Base-by-base conservation (phyloP, 352 stramenopile species). In the Plasmopara viticola region DNA sequence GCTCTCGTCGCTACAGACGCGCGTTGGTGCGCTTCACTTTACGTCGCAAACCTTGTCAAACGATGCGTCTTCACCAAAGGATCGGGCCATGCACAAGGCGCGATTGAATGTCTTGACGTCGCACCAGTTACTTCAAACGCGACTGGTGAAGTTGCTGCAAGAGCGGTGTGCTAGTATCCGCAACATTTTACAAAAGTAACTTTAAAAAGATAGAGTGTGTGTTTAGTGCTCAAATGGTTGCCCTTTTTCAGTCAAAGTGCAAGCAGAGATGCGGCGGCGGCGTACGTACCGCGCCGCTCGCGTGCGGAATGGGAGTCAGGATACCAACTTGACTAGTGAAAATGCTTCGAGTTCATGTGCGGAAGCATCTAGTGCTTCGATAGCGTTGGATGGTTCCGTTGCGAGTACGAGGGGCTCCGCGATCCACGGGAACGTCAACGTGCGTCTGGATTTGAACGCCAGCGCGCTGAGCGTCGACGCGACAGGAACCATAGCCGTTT, bases 381-480 rank as follows among this genome's bases (percentile, higher is more conserved):
- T 20, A 10, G 52, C 53, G 8, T 50, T 41, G 13, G 40, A 41
- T 17, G 29, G 40, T 31, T 67, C 64, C 9, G 29, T 60, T 3
- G 56, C 44, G 37, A 45, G 40, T 2, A 38, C 48, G 44, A 52
- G 44, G 14, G 28, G 43, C 20, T 48, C 42, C 28, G 28, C 42
- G 31, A 67, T 75, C 37, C 58, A 84, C 58, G 43, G 43, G 28
- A 85, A 86, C 40, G 55, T 84, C 48, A 70, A 68, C 46, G 76
- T 78, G 40, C 76, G 66, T 44, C 68, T 84, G 47, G 80, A 88
- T 44, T 28, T 89, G 59, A 83, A 79, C 48, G 79, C 83, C 7
- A 73, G 68, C 37, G 79, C 78, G 18, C 56, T 93, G 33, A 86
- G 71, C 40, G 78, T 93, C 17, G 79, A 90, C 57, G 83, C 79